Evolutionary conservation across 106 monocot genomes (phyloP).

Genomic region (Acorus gramineus): DNA sequence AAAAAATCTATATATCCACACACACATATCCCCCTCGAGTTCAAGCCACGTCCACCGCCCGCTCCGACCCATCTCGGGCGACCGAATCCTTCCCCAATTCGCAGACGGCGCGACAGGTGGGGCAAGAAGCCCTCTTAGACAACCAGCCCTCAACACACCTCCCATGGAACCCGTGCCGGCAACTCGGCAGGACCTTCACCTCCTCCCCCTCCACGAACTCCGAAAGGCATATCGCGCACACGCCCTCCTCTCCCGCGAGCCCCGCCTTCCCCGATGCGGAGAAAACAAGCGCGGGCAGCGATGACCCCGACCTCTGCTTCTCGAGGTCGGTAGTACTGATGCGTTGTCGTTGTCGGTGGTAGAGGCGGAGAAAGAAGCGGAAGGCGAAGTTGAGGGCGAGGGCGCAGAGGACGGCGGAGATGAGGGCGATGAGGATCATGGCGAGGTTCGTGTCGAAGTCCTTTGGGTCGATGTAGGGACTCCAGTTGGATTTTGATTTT

Average conservation of each 20-base stretch:
- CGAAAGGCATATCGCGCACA: constrained; percentile 25
- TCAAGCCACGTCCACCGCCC: no score
- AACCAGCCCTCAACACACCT: constrained; percentile 25
- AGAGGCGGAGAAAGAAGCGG: constrained; percentile 1
- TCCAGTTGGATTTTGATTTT: background rate
- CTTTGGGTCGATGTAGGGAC: constrained; percentile 1
- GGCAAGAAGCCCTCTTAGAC: background rate
- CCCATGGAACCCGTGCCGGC: constrained; percentile 26
- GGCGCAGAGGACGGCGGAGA: constrained; percentile 1
- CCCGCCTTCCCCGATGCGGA: background rate
- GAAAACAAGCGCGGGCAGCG: background rate
- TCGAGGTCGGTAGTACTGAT: background rate
- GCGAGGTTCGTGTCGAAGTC: constrained; percentile 4
- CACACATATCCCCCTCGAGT: no score
- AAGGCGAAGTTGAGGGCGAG: background rate
- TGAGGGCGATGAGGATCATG: constrained; percentile 5
- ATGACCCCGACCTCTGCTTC: background rate
- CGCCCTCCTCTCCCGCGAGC: background rate
- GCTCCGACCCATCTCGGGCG: no score
- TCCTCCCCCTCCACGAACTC: constrained; percentile 21
- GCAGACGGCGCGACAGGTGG: constrained; percentile 6
- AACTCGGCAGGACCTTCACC: constrained; percentile 16
- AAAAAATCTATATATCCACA: no score
- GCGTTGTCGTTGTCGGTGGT: background rate
- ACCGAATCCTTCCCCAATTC: no score